Conservation (phyloP, 108 stramenopile species). For the Cyclostephanos invisitatus region DNA sequence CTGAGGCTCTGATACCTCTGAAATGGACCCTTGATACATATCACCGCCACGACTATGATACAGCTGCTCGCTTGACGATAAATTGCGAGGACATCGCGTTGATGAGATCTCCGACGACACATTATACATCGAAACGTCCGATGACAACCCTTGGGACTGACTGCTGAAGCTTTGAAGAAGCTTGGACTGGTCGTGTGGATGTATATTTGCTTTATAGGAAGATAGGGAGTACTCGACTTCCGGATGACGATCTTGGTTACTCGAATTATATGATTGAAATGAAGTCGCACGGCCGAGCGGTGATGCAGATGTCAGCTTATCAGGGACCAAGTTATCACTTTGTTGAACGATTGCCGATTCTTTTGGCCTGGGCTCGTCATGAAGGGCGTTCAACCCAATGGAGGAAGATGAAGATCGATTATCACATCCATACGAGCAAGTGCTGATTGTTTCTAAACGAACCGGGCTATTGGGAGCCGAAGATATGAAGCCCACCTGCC, state of each 20-base stretch:
- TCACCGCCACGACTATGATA: neutral
- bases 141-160: neutral
- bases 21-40: slow-evolving; percentile 2
- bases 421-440: slow-evolving; percentile 5
- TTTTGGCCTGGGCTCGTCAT: neutral
- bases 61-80: neutral
- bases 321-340: slow-evolving; percentile 33
- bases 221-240: neutral
- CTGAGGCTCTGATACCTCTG: slow-evolving; percentile 3
- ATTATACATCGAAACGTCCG: neutral
- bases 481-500: neutral
- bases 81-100: slow-evolving; percentile 9
- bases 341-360: neutral
- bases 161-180: slow-evolving; percentile 1
- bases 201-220: neutral
- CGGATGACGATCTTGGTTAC: slow-evolving; percentile 1
- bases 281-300: neutral
- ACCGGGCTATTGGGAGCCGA: neutral
- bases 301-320: slow-evolving; percentile 6
- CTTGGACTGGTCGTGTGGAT: neutral
- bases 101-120: neutral
- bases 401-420: neutral
- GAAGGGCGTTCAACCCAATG: slow-evolving; percentile 1
- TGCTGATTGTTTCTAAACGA: neutral
- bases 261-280: slow-evolving; percentile 4